Base-by-base conservation (phyloP, 2,329 filamentous ascomycete genomes). In the Tolypocladium cylindrosporum region DNA sequence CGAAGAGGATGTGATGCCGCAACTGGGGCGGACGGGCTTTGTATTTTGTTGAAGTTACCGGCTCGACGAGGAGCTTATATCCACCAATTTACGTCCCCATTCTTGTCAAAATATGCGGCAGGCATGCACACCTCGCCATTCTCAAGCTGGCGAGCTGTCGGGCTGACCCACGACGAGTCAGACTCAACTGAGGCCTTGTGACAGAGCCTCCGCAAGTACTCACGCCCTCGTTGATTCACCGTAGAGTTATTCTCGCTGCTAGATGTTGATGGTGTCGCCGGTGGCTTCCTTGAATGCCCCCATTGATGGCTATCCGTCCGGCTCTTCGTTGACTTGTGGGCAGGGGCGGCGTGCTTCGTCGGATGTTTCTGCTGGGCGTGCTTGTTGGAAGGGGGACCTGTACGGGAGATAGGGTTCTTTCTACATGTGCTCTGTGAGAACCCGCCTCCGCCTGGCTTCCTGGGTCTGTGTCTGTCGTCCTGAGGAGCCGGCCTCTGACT, bases 91-190 rank as follows among this genome's bases (percentile, higher is more conserved):
- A 34, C 16, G n/a, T 34, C 19, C 45, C 27, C 27, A 31, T 34
- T 43, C n/a, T 40, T 14, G 14, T 50, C 45, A 16, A 50, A 14
- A 48, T 48, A 48, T 14, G 24, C 31, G 5, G 43, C 31, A 24
- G 31, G 43, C 16, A 48, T 48, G 11, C 43, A 31, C 43, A 48
- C 43, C 19, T 58, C 56, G 16, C 56, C 56, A 3, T 55, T 62
- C 16, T 61, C 61, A 5, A 61, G 54, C 37, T 58, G 55, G n/a
- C 57, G 45, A 43, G 63, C 62, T 24, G 57, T 52, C 31, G 41
- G 36, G 37, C 64, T 64, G 31, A 64, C 61, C 40, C 62, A 64
- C 8, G 64, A 65, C 19, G 54, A 52, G n/a, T 63, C 59, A 9
- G 63, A 65, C 11, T 42, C 50, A 16, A 56, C 54, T 8, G 55